Percentiles rank a stretch among this genome's conserved stretches.
Conservation (phyloP, 2,329 filamentous ascomycete species). For the Calonectria leucothoes region DNA sequence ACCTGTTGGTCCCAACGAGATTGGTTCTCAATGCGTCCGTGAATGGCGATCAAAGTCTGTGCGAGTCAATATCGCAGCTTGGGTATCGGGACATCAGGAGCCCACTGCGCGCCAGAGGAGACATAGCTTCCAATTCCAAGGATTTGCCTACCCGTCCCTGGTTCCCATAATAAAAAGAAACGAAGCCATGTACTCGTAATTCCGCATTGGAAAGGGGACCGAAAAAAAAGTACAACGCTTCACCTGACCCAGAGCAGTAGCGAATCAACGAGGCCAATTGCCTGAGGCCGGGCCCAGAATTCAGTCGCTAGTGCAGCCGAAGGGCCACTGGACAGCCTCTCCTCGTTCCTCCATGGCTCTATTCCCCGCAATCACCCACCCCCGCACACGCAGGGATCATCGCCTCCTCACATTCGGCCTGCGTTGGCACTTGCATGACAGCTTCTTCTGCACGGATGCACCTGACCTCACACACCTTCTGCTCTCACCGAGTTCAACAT, state of each 20-base stretch:
- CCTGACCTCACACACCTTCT: constrained; percentile 19
- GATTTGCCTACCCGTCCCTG: background rate
- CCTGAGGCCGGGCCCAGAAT: background rate
- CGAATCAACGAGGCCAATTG: constrained; percentile 15
- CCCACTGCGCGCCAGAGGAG: background rate
- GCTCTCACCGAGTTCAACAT: constrained; percentile 8
- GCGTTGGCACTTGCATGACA: constrained; percentile 13
- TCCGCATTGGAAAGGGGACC: background rate
- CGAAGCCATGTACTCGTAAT: background rate
- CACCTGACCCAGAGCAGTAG: background rate
- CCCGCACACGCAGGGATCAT: constrained; percentile 34
- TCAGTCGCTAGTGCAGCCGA: background rate
- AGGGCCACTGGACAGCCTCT: constrained; percentile 14
- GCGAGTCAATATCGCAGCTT: background rate
- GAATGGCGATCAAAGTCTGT: background rate
- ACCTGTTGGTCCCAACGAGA: background rate
- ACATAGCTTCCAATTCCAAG: background rate
- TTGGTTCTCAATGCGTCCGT: background rate
- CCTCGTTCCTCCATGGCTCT: background rate
- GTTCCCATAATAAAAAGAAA: background rate
- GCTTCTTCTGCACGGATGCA: constrained; percentile 11
- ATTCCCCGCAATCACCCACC: constrained; percentile 34
- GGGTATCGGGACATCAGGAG: background rate
- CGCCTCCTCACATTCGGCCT: constrained; percentile 3
- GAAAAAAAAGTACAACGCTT: background rate